Percentiles rank a stretch among this genome's conserved stretches.
phyloP scores from a whole-genome alignment of 2,329 filamentous ascomycete genomes.

The Epichloe baconii region DNA sequence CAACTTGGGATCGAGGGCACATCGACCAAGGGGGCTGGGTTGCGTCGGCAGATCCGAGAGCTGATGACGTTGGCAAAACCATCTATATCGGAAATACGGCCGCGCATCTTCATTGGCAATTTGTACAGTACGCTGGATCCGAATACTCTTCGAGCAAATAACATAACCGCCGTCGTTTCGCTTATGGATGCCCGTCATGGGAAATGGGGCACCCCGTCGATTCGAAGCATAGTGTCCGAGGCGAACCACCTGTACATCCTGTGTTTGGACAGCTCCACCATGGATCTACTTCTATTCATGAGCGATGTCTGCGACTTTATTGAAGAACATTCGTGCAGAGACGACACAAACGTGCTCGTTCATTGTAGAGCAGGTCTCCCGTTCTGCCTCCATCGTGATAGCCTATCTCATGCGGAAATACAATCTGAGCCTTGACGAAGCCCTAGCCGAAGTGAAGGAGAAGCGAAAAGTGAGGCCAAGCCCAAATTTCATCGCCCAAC shows the following conservation, averaged over 20 bases:
- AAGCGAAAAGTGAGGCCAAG: slow-evolving; percentile 1
- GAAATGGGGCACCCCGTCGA: background rate
- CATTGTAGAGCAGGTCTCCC: background rate
- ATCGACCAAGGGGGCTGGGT: too few species aligned
- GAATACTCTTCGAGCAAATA: background rate
- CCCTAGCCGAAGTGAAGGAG: background rate
- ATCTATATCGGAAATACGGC: background rate
- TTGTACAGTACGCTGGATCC: background rate
- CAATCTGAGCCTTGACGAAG: background rate
- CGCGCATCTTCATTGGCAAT: background rate
- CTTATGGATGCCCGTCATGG: background rate
- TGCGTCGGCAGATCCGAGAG: background rate
- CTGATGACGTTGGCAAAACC: background rate
- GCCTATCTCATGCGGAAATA: background rate
- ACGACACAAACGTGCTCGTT: background rate
- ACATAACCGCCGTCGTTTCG: background rate
- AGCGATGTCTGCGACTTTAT: background rate
- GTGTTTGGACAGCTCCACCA: background rate
- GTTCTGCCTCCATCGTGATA: background rate
- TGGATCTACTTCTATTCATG: background rate
- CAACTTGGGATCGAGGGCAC: too few species aligned
- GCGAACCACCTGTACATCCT: background rate
- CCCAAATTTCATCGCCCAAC: background rate
- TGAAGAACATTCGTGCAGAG: background rate
- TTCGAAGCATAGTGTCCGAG: background rate